Conservation (phyloP, 164 flowering plant species). For the Dillenia suffruticosa region DNA sequence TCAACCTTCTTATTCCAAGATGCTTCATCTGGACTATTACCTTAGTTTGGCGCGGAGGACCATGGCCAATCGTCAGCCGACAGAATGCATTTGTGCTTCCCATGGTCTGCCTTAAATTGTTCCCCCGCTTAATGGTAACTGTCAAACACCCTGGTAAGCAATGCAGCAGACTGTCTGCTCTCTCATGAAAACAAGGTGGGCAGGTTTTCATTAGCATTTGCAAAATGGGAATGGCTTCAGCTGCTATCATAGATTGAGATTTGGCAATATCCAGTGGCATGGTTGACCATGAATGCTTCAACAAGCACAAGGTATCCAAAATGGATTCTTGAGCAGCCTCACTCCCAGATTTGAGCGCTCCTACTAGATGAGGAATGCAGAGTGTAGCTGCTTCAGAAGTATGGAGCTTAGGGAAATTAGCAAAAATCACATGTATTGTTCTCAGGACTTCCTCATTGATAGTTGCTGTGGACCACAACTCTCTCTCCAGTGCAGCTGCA, state of each 20-base stretch:
- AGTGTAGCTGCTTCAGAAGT: constrained; percentile 82
- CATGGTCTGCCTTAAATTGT: constrained; percentile 76
- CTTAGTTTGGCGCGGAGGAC: constrained; percentile 83
- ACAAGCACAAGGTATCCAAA: constrained; percentile 65
- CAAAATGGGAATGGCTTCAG: constrained; percentile 84
- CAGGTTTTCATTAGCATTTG: constrained; percentile 80
- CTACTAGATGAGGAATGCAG: constrained; percentile 74
- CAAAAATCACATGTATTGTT: constrained; percentile 66
- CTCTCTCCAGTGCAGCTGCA: constrained; percentile 88
- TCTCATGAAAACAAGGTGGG: constrained; percentile 85
- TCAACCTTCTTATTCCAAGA: no score
- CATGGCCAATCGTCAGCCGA: constrained; percentile 71
- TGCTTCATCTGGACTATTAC: constrained; percentile 23
- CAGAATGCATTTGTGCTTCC: constrained; percentile 87
- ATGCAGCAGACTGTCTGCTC: constrained; percentile 73
- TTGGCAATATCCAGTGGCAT: constrained; percentile 77
- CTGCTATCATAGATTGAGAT: constrained; percentile 73
- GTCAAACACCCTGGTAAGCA: constrained; percentile 90
- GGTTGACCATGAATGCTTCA: constrained; percentile 76
- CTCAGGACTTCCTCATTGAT: constrained; percentile 73
- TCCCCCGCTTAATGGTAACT: constrained; percentile 71
- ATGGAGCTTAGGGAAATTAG: constrained; percentile 80
- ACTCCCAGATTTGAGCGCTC: constrained; percentile 69
- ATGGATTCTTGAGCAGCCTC: constrained; percentile 79
- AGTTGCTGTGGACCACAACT: constrained; percentile 67